phyloP scores from a whole-genome alignment of 371 early-diverging fungal species.

The Apophysomyces variabilis region DNA sequence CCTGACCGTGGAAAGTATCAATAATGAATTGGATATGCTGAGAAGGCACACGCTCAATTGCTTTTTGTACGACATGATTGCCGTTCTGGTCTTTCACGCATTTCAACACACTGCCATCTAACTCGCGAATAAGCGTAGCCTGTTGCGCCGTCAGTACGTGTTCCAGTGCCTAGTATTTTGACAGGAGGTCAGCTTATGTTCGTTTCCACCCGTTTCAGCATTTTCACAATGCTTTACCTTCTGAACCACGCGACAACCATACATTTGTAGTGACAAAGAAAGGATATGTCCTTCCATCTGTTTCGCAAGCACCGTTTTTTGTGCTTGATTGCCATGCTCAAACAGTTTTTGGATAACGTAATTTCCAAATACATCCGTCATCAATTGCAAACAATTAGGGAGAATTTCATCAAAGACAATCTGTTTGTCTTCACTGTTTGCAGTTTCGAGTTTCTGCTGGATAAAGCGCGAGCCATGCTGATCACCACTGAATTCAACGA shows the following conservation, averaged over 20 bases:
- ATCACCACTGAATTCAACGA: conserved; percentile 98
- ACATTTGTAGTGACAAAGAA: conserved; percentile 98
- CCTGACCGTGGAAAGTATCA: conserved; percentile 98
- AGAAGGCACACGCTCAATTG: conserved; percentile 94
- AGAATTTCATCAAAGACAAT: conserved; percentile 96
- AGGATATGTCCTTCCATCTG: conserved; percentile 96
- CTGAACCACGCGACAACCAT: conserved; percentile 99
- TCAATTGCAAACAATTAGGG: conserved; percentile 91
- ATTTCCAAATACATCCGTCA: conserved; percentile 99
- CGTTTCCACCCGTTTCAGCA: neutral
- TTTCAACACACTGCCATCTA: conserved; percentile 94
- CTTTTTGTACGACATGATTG: conserved; percentile 99
- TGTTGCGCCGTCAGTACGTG: conserved; percentile 89
- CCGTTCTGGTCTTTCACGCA: conserved; percentile 99
- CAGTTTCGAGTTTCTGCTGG: conserved; percentile 98
- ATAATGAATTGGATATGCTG: conserved; percentile 95
- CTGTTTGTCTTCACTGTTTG: conserved; percentile 91
- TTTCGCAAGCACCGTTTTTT: conserved; percentile 85
- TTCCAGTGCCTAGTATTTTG: conserved; percentile 78
- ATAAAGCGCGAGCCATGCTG: conserved; percentile 99
- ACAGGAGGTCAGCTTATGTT: neutral
- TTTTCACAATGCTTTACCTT: conserved; percentile 51
- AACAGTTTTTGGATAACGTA: conserved; percentile 99
- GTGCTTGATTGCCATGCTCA: conserved; percentile 90
- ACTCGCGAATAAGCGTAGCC: conserved; percentile 87